Evolutionary conservation across 257 asterid species (phyloP).

Genomic region (Solanum neorickii): DNA sequence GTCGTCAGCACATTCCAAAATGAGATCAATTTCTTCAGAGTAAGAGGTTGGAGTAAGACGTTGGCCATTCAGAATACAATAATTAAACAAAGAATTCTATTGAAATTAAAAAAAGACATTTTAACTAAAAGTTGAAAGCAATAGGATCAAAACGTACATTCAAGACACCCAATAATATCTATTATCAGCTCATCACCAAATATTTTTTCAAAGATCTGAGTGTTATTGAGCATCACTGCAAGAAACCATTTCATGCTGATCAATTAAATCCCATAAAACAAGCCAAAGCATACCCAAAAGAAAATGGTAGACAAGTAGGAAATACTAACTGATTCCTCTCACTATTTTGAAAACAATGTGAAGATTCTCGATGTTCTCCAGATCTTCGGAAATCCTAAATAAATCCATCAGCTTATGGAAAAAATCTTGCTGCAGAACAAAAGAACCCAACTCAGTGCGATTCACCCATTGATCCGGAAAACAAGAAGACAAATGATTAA

Average conservation of each 20-base stretch:
- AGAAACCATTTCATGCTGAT: not conserved
- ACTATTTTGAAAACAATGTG: conserved; percentile 73
- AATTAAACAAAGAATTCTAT: not conserved
- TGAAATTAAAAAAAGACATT: not conserved
- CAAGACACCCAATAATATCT: conserved; percentile 93
- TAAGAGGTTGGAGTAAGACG: not conserved
- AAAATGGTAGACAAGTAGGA: not conserved
- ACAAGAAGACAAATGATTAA: not conserved
- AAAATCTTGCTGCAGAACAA: conserved; percentile 61
- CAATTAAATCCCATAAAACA: not conserved
- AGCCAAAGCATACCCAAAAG: not conserved
- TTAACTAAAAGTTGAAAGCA: not conserved
- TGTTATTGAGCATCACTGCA: conserved; percentile 82
- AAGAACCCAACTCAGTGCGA: not conserved
- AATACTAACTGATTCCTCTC: conserved; percentile 76
- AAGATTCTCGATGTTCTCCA: conserved; percentile 76
- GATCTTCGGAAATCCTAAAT: conserved; percentile 69
- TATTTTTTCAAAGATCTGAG: conserved; percentile 85
- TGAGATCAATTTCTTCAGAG: not conserved
- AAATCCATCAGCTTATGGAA: conserved; percentile 72
- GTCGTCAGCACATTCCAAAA: not conserved
- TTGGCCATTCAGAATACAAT: not conserved
- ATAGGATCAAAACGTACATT: conserved; percentile 41
- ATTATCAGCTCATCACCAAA: conserved; percentile 86
- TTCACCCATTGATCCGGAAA: not conserved